Base-by-base conservation (phyloP, 768 basidiomycete species). In the Boletus reticuloceps region DNA sequence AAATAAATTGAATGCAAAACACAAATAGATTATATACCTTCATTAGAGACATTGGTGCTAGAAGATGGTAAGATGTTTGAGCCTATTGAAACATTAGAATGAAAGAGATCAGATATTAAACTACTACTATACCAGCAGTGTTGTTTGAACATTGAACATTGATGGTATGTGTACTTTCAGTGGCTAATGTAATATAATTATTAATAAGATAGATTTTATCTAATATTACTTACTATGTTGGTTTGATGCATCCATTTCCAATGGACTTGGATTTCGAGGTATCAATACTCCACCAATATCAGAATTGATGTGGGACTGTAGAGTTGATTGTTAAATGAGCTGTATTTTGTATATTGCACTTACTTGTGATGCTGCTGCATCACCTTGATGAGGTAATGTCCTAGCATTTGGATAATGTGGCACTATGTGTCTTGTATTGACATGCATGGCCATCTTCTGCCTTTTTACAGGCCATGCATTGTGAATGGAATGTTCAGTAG, bases 401-500 rank as follows among this genome's bases (percentile, higher is more conserved):
- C 2, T 27, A 29, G 36, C 3, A 17, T 29, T 11, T 14, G 39
- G 5, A 19, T 58, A 19, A 32, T 58, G 7, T 11, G 13, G 0
- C 19, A 34, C 56, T 13, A 61, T 5, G 14, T 69, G 50, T 25
- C 67, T 58, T 39, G 58, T 61, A 5, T 69, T 69, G 36, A 65
- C 19, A 39, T 58, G 36, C 40, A 67, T 22, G 5, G 58, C 58
- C 6, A 53, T 4, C n/a, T 36, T 60, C 6, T 58, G 58, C 14
- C 13, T 59, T 17, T 60, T 58, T 3, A 41, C 7, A 25, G 17
- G 5, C 2, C n/a, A 50, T 37, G 14, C 5, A 50, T 22, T 9
- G 3, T 20, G 1, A 14, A 52, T 5, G 11, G 4, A 19, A 42
- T 16, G 11, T 50, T 17, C 9, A 19, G 27, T 0, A 0, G 12